Percentiles rank a stretch among this genome's conserved stretches.
Evolutionary conservation across 345 rosid genomes (phyloP).

Genomic region (Trapa incisa): DNA sequence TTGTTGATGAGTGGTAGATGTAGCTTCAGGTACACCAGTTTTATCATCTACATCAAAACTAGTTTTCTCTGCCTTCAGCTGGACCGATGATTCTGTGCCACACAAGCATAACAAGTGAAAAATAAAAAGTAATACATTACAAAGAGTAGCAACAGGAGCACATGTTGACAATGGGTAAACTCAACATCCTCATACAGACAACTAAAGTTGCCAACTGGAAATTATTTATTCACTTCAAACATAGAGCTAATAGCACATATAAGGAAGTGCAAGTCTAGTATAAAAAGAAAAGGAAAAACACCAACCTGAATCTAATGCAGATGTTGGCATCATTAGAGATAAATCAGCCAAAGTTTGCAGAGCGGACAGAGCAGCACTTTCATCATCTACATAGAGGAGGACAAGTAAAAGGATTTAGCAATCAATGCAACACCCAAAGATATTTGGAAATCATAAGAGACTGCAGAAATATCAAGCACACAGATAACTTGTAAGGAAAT

Average conservation of each 20-base stretch:
- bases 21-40: slow-evolving; percentile 39
- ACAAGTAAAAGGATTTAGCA: not conserved
- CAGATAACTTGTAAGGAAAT: not conserved
- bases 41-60: slow-evolving; percentile 36
- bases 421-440: not conserved
- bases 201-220: not conserved
- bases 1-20: slow-evolving; percentile 30
- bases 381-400: slow-evolving; percentile 41
- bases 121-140: not conserved
- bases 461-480: not conserved
- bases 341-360: slow-evolving; percentile 70
- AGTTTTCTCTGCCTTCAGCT: slow-evolving; percentile 52
- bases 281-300: not conserved
- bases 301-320: slow-evolving; percentile 62
- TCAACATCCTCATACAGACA: not conserved
- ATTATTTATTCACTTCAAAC: not conserved
- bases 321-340: slow-evolving; percentile 43
- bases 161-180: slow-evolving; percentile 1
- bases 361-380: slow-evolving; percentile 49
- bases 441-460: not conserved
- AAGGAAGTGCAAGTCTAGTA: not conserved
- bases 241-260: not conserved
- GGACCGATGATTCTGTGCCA: slow-evolving; percentile 55
- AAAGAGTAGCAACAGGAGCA: slow-evolving; percentile 1
- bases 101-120: slow-evolving; percentile 1